These are phyloP conservation scores for Hygrophila difformis DNA, from an alignment of 257 asterid species.

Conservation along the genomic window DNA sequence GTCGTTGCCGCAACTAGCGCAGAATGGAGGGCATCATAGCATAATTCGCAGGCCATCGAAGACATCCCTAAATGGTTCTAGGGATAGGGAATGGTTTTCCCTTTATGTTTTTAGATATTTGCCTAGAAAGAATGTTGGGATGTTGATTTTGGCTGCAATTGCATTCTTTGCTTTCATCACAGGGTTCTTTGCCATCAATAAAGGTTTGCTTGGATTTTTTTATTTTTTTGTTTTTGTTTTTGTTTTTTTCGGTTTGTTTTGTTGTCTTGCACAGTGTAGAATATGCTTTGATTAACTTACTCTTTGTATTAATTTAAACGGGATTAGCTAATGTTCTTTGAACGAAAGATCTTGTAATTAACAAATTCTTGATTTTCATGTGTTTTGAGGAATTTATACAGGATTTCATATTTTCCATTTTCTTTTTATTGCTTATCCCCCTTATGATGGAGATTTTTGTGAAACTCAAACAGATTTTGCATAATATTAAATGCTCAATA, in stretches of 20 bases:
- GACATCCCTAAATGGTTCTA: constrained; percentile 37
- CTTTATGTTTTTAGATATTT: constrained; percentile 42
- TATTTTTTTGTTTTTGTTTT: too few species aligned
- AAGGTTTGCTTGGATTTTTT: constrained; percentile 35
- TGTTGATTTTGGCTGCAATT: constrained; percentile 63
- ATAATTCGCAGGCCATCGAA: constrained; percentile 56
- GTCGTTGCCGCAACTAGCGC: constrained; percentile 58
- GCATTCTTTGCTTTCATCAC: constrained; percentile 51
- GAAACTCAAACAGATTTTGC: too few species aligned
- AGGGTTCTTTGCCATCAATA: constrained; percentile 49
- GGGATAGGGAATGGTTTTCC: constrained; percentile 62
- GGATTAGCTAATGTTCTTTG: too few species aligned
- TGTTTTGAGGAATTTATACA: not conserved
- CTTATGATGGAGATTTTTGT: too few species aligned
- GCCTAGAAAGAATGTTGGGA: constrained; percentile 59
- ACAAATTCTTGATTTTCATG: not conserved
- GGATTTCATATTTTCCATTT: too few species aligned
- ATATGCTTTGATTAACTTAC: too few species aligned
- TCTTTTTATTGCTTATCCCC: too few species aligned
- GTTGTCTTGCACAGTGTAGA: too few species aligned
- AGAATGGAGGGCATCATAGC: constrained; percentile 51
- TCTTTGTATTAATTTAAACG: too few species aligned
- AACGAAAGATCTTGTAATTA: too few species aligned
- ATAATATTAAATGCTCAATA: too few species aligned
- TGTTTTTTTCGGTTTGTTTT: too few species aligned